These are phyloP conservation scores for Talaromyces amestolkiae DNA, from an alignment of 2,329 filamentous ascomycete genomes.

Conservation along the genomic window DNA sequence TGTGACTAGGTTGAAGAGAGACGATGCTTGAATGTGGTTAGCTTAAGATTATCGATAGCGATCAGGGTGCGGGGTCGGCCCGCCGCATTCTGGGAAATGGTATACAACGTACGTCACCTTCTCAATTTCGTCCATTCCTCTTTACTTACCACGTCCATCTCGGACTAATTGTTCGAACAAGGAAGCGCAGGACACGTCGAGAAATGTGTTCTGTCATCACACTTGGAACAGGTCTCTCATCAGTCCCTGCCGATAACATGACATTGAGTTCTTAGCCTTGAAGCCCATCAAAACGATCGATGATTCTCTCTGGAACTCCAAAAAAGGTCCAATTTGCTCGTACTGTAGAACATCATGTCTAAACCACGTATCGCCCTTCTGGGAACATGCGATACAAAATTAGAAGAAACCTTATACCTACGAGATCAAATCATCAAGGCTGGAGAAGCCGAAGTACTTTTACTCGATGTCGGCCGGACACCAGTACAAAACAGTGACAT, in stretches of 20 bases:
- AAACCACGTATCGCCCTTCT: slow-evolving; percentile 49
- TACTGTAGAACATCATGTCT: neutral
- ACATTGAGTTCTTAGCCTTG: neutral
- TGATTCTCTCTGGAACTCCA: neutral
- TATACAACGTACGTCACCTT: neutral
- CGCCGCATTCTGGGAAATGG: neutral
- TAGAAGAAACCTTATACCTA: slow-evolving; percentile 58
- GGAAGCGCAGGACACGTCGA: neutral
- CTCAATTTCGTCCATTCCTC: neutral
- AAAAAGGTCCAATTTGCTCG: neutral
- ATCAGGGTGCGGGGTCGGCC: slow-evolving; percentile 10
- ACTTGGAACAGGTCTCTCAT: neutral
- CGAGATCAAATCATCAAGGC: slow-evolving; percentile 45
- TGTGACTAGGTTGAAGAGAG: neutral
- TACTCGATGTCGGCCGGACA: slow-evolving; percentile 58
- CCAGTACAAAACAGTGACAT: slow-evolving; percentile 48
- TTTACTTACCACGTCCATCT: neutral
- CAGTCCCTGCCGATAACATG: neutral
- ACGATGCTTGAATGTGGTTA: slow-evolving; percentile 6
- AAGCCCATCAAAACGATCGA: neutral
- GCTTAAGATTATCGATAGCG: slow-evolving; percentile 6
- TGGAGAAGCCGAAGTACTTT: slow-evolving; percentile 38
- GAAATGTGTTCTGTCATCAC: neutral
- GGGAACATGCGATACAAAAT: slow-evolving; percentile 65
- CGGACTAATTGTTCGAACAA: neutral